Evolutionary conservation across 345 rosid genomes (phyloP), one percentile per base, ranked within the genome.

Genomic region (Turnera subulata): DNA sequence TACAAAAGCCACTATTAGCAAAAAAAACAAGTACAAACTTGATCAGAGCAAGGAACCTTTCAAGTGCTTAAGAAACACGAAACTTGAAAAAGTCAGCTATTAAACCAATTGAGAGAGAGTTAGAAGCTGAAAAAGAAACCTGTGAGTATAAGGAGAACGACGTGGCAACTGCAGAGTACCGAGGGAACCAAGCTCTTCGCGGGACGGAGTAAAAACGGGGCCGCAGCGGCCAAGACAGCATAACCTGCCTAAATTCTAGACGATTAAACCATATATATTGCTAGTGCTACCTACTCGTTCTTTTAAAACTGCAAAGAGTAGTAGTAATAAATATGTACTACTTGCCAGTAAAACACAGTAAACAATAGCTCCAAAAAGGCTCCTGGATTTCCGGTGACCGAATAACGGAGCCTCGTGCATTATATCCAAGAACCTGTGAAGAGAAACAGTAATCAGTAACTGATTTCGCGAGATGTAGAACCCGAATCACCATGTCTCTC

Each of bases 341-440:
- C 89, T 76, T 79, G 78, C 95, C 89, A 91, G 72, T 68, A 88
- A 18, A 53, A 84, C 39, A 58, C 80, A 80, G 78, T 78, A 88
- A 42, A 81, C 63, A 58, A 88, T 72, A 58, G 96, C 80, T 43
- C 96, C 96, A 55, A 86, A 61, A 50, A 91, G 66, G 58, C 84
- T 80, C 68, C 85, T 81, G 22, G 89, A 80, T 82, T 89, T 88
- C 76, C 95, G 80, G 72, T 86, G 90, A 73, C 92, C 96, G n/a
- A 86, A 80, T 43, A 91, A 67, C 52, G 98, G 92, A 64, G 98
- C 96, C 63, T 91, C 98, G 26, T 91, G 92, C 51, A 91, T 78
- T 68, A 91, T 91, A 70, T 91, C 96, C 39, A 86, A 82, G 58
- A 91, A 91, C 79, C 98, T 88, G 49, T 5, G 13, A 19, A 9